Evolutionary conservation across 805 yeast species (phyloP).

Genomic region (Spathaspora sp.): DNA sequence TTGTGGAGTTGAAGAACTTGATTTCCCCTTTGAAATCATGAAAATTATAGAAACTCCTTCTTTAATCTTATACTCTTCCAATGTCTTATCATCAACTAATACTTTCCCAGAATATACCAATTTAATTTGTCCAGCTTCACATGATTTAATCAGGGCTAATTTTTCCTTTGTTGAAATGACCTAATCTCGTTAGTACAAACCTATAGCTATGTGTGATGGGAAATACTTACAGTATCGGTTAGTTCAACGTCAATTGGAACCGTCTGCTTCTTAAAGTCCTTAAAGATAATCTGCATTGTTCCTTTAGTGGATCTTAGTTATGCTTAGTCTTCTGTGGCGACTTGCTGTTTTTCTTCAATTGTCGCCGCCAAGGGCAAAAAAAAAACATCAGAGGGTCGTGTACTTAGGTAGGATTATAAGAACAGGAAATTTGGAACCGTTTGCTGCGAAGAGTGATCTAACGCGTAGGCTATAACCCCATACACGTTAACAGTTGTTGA

Average conservation of each 20-base stretch:
- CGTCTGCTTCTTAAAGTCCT: constrained; percentile 90
- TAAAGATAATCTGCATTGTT: constrained; percentile 75
- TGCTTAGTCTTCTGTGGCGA: constrained; percentile 1
- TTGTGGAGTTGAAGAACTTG: constrained; percentile 17
- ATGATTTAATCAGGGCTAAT: constrained; percentile 63
- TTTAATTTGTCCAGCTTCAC: constrained; percentile 73
- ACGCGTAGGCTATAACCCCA: not conserved
- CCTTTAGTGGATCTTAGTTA: not conserved
- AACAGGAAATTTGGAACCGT: not conserved
- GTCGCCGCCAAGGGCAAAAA: not conserved
- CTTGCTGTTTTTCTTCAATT: not conserved
- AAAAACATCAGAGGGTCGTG: not conserved
- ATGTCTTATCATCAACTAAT: constrained; percentile 74
- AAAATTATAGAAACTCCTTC: constrained; percentile 87
- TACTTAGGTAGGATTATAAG: not conserved
- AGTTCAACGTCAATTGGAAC: constrained; percentile 75
- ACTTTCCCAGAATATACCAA: constrained; percentile 92
- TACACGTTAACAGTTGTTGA: not conserved
- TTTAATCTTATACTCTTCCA: constrained; percentile 71
- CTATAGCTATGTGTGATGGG: not conserved
- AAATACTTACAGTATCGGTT: constrained; percentile 55
- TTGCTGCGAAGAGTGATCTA: not conserved
- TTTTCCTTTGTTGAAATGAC: constrained; percentile 66
- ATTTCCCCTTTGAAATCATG: constrained; percentile 63
- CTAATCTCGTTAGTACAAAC: constrained; percentile 23